These are phyloP conservation scores for Brassica juncea DNA, from an alignment of 345 rosid species.

Conservation along the genomic window DNA sequence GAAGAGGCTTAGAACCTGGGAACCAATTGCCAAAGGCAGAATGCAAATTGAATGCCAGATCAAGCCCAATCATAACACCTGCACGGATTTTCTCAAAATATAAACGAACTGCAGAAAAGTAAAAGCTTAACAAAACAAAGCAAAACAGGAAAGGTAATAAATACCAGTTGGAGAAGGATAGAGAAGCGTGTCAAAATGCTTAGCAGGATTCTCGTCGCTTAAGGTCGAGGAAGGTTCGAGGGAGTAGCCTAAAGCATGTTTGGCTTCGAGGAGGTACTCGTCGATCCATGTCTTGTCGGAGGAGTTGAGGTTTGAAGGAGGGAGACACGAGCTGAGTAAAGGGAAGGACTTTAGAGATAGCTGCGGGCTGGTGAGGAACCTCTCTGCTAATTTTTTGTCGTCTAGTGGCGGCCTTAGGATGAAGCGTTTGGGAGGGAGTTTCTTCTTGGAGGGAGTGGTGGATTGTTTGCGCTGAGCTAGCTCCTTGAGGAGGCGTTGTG, in stretches of 20 bases:
- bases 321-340: conserved; percentile 80
- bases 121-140: not conserved
- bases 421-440: conserved; percentile 66
- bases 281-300: conserved; percentile 90
- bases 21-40: conserved; percentile 99
- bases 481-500: conserved; percentile 91
- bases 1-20: conserved; percentile 94
- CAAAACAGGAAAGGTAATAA: not conserved
- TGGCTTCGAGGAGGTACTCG: conserved; percentile 85
- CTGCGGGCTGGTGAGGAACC: conserved; percentile 86
- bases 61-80: conserved; percentile 99
- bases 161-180: conserved; percentile 84
- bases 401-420: conserved; percentile 87
- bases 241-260: conserved; percentile 91
- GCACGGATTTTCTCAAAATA: conserved; percentile 8
- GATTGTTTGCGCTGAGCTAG: conserved; percentile 73
- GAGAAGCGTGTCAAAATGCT: conserved; percentile 81
- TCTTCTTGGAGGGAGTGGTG: conserved; percentile 61
- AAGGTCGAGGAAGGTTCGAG: conserved; percentile 62
- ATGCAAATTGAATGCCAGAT: conserved; percentile 96
- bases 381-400: conserved; percentile 68
- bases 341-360: conserved; percentile 84
- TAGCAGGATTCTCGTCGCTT: conserved; percentile 82
- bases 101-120: not conserved
- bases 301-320: conserved; percentile 74